Base-by-base conservation (phyloP, 768 basidiomycete genomes). In the Leccinum uliginosum region DNA sequence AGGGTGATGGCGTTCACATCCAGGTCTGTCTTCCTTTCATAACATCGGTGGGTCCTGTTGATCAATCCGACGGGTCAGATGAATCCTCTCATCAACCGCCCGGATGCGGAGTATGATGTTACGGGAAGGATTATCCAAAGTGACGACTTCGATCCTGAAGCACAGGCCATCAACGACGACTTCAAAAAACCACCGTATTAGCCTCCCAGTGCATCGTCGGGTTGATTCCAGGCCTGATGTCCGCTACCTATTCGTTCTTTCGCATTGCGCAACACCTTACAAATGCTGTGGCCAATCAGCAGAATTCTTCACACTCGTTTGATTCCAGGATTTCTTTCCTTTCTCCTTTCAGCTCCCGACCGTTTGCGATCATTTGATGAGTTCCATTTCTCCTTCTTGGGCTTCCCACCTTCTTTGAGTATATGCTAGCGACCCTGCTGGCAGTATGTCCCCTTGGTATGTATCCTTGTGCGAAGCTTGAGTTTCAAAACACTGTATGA, bases 131-230 rank as follows among this genome's bases (percentile, higher is more conserved):
- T 78, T n/a, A 64, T 76, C 32, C 77, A 75, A 58, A 61, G 65
- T 19, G 78, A 79, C 50, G 69, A 68, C 21, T 81, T 76, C 58
- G 86, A 88, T 65, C 75, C 80, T 9, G 86, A 88, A 69, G 76
- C 82, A 17, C 83, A 84, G 55, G 73, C 70, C 51, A 82, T 82
- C 63, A 79, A 71, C 64, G 74, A 78, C 54, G 86, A 88, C 59
- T 85, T 86, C 77, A 87, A 87, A 68, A 79, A 75, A 19, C 83
- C 83, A 3, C 74, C 75, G 11, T 78, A 78, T 51, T 76, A 70
- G 57, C 40, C 32, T 50, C 24, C 9, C 34, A 9, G 29, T 10
- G 6, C 57, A 48, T 29, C 23, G 10, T 23, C 38, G 3, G 15
- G 27, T 15, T 19, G 6, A 30, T 40, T 8, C 50, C 23, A 51